These are phyloP conservation scores for Collybia mongolica DNA, from an alignment of 768 basidiomycete genomes.

Conservation along the genomic window DNA sequence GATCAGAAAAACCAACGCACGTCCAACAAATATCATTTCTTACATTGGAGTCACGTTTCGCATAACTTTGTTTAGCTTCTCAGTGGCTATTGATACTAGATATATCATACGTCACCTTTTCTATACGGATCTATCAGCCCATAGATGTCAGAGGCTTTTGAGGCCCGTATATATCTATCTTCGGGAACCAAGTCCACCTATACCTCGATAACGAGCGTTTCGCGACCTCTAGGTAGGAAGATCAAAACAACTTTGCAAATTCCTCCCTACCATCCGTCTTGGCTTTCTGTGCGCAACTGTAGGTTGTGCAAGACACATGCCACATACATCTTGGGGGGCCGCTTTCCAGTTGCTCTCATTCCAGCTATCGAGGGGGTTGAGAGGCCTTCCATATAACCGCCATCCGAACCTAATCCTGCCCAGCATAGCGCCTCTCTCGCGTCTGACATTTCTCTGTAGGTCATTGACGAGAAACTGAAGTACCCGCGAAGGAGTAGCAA, in stretches of 20 bases:
- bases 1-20: no score
- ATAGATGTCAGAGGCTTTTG: background rate
- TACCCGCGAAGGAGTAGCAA: slow-evolving; percentile 11
- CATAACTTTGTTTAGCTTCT: no score
- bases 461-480: no score
- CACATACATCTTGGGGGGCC: slow-evolving; percentile 11
- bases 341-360: slow-evolving; percentile 16
- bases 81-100: no score
- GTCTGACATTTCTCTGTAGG: no score
- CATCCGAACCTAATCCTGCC: slow-evolving; percentile 11
- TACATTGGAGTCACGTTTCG: no score
- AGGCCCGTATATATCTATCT: no score
- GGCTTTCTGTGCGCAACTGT: slow-evolving; percentile 14
- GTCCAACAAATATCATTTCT: no score
- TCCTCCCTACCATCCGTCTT: slow-evolving; percentile 28
- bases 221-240: slow-evolving; percentile 22
- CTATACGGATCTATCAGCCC: background rate
- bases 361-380: slow-evolving; percentile 16
- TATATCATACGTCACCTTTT: background rate
- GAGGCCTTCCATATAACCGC: slow-evolving; percentile 12
- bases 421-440: slow-evolving; percentile 10
- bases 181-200: no score
- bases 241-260: slow-evolving; percentile 28
- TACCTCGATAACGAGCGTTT: slow-evolving; percentile 12
- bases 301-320: slow-evolving; percentile 8